Evolutionary conservation across 2,329 filamentous ascomycete species (phyloP), one percentile per base, ranked within the genome.

Genomic region (Colletotrichum euphorbiae): DNA sequence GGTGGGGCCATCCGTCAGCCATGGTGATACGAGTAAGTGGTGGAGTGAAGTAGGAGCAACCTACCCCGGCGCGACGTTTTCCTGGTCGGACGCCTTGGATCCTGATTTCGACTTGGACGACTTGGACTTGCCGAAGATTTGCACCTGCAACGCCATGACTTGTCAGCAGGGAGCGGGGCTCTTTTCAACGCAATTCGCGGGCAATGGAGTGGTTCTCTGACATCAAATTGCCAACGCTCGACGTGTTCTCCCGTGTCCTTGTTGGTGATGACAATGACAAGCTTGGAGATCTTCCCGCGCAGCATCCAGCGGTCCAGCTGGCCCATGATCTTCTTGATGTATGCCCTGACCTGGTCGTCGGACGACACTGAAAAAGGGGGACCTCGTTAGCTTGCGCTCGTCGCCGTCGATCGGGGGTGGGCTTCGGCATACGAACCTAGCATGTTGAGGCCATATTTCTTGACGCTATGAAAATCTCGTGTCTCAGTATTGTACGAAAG

Each of bases 381-480:
- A 15, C 11, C 33, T 33, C 19, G 45, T 66, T 63, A 61, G 65
- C 31, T 40, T 43, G 13, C 7, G 52, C 8, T 58, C n/a, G 15
- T 17, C 19, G 15, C 15, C 17, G 6, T 52, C 48, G 28, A 17
- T 38, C 45, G 17, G 19, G 33, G 6, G 52, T 24, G 50, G n/a
- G 8, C 4, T 6, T 15, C 11, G 11, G n/a, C 15, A 12, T 28
- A 76, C 82, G 71, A 80, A 92, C 89, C 88, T 75, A 97, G 92
- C 94, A 98, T 97, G 76, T 97, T 98, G 75, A 99, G 88, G 75
- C 96, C 96, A 91, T 99, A 99, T 83, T 99, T 99, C 84, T 99
- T 99, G 76, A 99, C 94, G 45, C 77, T 81, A 64, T 4, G 12
- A 6, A 38, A 6, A 21, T 13, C 50, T 71, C 4, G 69, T 33